phyloP scores from a whole-genome alignment of 441 rosid species.

The Syzygium malaccense region DNA sequence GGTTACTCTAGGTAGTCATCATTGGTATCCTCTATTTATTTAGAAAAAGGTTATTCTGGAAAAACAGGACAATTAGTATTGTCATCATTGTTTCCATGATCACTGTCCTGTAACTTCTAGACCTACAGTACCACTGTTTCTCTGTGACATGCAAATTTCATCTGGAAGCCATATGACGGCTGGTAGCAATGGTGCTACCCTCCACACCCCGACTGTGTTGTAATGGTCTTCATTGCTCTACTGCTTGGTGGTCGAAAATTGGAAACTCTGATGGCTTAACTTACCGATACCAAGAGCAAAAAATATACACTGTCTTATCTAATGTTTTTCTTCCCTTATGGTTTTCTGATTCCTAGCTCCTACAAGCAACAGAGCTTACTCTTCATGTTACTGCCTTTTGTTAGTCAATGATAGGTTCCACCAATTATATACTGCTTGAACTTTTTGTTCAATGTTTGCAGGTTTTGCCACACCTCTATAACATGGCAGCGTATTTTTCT shows the following conservation, averaged over 20 bases:
- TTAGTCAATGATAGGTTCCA: neutral
- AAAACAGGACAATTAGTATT: neutral
- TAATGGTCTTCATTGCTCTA: neutral
- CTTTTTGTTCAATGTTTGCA: neutral
- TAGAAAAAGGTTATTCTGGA: neutral
- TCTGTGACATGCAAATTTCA: neutral
- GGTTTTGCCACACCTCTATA: constrained; percentile 7
- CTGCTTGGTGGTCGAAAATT: neutral
- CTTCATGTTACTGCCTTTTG: neutral
- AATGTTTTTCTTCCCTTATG: neutral
- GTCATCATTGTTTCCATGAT: neutral
- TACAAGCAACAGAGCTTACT: neutral
- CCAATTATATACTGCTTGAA: neutral
- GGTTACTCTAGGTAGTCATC: neutral
- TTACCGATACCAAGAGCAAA: neutral
- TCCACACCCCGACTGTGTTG: neutral
- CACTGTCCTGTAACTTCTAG: neutral
- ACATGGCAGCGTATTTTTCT: neutral
- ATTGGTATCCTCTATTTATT: neutral
- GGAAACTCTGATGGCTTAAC: neutral
- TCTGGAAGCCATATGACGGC: neutral
- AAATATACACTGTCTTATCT: neutral
- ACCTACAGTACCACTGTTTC: neutral
- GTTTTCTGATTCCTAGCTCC: neutral
- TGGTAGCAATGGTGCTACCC: neutral